Evolutionary conservation across 257 asterid species (phyloP), one percentile per base, ranked within the genome.

Genomic region (Petunia axillaris): DNA sequence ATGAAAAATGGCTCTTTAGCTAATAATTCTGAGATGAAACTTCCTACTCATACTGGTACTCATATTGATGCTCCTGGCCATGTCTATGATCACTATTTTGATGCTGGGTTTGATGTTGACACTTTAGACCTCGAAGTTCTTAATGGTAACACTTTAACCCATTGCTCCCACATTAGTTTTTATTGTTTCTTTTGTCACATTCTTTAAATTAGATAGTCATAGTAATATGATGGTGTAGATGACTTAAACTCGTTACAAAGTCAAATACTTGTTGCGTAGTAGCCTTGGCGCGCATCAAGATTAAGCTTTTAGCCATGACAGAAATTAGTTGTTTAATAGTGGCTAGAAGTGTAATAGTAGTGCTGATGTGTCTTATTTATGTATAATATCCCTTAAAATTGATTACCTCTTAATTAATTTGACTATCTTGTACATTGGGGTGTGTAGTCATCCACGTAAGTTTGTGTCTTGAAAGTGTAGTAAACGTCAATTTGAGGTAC

Each of bases 31-130:
- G 93, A 91, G 81, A 89, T 96, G 97, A 96, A 92, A 90, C 85
- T 96, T 80, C 90, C 93, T 1, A 39, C 91, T 73, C 99, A 96
- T 80, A 92, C 97, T 4, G 99, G 99, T 9, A 96, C 99, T n/a
- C 99, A 96, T 83, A 97, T 93, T 54, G 99, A 96, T 81, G 91
- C 99, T 4, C 97, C 99, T 4, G 99, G 98, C 0, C 99, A 96
- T 82, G 96, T 92, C 4, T 90, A 67, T 77, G 98, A 94, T 80
- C 92, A 88, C 84, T 96, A 96, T 76, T 92, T 86, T 53, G 98
- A 94, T 80, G 96, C 97, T 9, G 99, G 99, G 4, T 96, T 96
- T 43, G 99, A 96, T 59, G 97, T 94, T 36, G 98, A 96, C 74
- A 89, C 99, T 79, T 95, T 94, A 40, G 98, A 96, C 91, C 99